These are phyloP conservation scores for Knoxia roxburghii DNA, from an alignment of 257 asterid genomes.

Conservation along the genomic window DNA sequence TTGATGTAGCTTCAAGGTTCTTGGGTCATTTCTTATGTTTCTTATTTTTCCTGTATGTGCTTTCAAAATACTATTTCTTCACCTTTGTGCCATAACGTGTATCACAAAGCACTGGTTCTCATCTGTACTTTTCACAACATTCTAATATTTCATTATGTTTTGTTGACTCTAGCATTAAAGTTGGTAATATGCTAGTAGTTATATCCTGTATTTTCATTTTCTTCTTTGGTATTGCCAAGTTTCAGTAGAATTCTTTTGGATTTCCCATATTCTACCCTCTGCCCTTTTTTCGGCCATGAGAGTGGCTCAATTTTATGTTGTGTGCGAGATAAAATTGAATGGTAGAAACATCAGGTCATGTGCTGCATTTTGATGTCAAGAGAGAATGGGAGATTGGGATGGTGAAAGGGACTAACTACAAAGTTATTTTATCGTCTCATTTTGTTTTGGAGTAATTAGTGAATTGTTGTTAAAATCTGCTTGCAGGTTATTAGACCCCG, in stretches of 20 bases:
- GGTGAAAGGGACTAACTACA: background rate
- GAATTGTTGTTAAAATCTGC: conserved; percentile 13
- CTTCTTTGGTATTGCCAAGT: background rate
- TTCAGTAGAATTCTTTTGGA: background rate
- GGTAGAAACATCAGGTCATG: background rate
- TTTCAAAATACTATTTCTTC: background rate
- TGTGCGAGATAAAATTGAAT: background rate
- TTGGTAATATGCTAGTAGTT: background rate
- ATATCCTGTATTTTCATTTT: background rate
- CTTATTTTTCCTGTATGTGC: background rate
- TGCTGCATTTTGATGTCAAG: background rate
- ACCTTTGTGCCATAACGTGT: background rate
- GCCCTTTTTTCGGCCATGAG: too few relatives aligned
- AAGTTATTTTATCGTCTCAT: background rate
- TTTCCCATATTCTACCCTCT: too few relatives aligned
- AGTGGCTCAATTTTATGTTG: too few relatives aligned
- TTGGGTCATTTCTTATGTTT: conserved; percentile 14
- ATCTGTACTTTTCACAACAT: background rate
- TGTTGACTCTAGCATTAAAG: background rate
- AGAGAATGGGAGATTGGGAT: background rate
- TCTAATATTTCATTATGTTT: background rate
- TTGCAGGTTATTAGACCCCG: conserved; percentile 90
- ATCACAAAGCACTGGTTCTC: background rate
- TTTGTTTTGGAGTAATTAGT: conserved; percentile 9
- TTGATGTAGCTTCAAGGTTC: conserved; percentile 94